Percentiles rank a stretch among this genome's conserved stretches.
These are phyloP conservation scores for Rhodotorula sp. DNA, from an alignment of 1,284 basidiomycete genomes.

Conservation along the genomic window DNA sequence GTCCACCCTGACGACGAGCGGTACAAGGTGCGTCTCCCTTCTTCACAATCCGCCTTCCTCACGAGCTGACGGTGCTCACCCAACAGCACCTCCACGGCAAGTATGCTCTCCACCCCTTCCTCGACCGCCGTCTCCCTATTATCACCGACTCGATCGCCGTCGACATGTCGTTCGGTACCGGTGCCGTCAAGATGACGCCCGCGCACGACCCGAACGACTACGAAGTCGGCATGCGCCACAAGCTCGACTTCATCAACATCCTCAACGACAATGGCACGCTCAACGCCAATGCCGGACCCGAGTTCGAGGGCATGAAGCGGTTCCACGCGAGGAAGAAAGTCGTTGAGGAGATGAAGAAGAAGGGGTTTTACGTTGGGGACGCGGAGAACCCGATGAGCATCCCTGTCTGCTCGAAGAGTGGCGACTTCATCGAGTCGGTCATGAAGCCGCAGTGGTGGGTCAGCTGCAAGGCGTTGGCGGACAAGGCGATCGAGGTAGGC, in stretches of 20 bases:
- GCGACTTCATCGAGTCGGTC: constrained; percentile 92
- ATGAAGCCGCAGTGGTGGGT: constrained; percentile 99
- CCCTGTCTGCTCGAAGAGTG: constrained; percentile 89
- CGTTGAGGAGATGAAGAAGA: constrained; percentile 79
- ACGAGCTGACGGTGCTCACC: not conserved
- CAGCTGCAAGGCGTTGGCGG: constrained; percentile 85
- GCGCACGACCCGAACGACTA: constrained; percentile 98
- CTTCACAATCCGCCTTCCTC: not conserved
- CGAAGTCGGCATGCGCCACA: constrained; percentile 85
- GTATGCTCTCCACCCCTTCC: constrained; percentile 86
- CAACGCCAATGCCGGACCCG: constrained; percentile 80
- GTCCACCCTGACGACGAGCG: constrained; percentile 91
- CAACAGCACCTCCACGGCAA: constrained; percentile 87
- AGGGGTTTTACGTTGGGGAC: constrained; percentile 82
- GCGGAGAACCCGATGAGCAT: constrained; percentile 97
- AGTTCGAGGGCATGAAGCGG: constrained; percentile 82
- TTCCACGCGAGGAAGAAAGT: constrained; percentile 89
- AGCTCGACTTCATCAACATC: constrained; percentile 91
- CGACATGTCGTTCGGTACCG: constrained; percentile 96
- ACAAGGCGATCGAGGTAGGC: constrained; percentile 77
- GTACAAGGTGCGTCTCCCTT: constrained; percentile 61
- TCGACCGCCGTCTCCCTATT: constrained; percentile 83
- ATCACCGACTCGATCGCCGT: constrained; percentile 80
- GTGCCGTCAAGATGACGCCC: constrained; percentile 99
- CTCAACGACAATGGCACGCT: constrained; percentile 97